Percentiles rank a stretch among this genome's conserved stretches.
phyloP scores from a whole-genome alignment of 768 basidiomycete species.

The Lentinula boryana region DNA sequence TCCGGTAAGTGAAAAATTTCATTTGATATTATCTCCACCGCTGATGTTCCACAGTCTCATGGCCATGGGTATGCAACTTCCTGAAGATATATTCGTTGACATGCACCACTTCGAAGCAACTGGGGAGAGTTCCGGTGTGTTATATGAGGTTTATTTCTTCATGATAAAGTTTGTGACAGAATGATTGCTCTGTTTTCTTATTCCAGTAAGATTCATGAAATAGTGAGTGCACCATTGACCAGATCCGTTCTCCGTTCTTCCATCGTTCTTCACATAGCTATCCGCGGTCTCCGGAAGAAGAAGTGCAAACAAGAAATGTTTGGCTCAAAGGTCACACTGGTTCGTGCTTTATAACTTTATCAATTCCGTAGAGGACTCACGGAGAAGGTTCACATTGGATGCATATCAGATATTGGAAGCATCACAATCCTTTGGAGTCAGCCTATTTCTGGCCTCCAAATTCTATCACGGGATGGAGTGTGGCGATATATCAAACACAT shows the following conservation, averaged over 20 bases:
- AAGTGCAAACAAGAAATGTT: conserved; percentile 43
- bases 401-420: conserved; percentile 39
- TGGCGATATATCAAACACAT: conserved; percentile 59
- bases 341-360: conserved; percentile 11
- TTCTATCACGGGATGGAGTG: conserved; percentile 41
- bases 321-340: conserved; percentile 61
- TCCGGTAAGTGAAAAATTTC: conserved; percentile 25
- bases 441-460: conserved; percentile 53
- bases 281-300: conserved; percentile 44
- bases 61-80: conserved; percentile 46
- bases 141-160: background rate
- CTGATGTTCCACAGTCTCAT: conserved; percentile 29
- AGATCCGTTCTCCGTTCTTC: background rate
- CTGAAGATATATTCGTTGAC: conserved; percentile 46
- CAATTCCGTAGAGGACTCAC: background rate
- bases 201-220: conserved; percentile 58
- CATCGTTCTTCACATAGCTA: conserved; percentile 26
- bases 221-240: conserved; percentile 35
- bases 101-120: conserved; percentile 35
- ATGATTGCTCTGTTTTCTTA: background rate
- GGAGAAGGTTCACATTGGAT: background rate
- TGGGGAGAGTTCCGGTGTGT: conserved; percentile 37
- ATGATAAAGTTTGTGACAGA: background rate
- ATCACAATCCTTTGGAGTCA: conserved; percentile 59
- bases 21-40: background rate